A percentile compares a stretch with the other conserved stretches of the same genome.
phyloP scores from a whole-genome alignment of 2,329 filamentous ascomycete species.

The Parastagonospora nodorum region DNA sequence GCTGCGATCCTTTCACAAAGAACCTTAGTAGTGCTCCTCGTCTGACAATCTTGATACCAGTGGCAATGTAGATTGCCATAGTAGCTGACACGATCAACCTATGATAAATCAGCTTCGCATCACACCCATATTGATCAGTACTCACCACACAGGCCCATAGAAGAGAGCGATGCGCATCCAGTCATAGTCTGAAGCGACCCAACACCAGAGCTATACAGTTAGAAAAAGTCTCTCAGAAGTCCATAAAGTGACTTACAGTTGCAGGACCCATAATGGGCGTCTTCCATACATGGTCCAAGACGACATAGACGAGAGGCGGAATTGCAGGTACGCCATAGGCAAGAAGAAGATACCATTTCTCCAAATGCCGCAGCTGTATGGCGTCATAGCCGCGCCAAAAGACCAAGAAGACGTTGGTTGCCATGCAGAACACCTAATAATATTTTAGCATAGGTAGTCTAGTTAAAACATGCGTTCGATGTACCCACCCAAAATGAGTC shows the following conservation, averaged over 20 bases:
- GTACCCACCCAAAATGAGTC: constrained; percentile 61
- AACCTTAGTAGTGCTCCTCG: constrained; percentile 62
- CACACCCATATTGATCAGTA: neutral
- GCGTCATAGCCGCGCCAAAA: constrained; percentile 77
- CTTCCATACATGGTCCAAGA: constrained; percentile 59
- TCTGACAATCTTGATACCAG: constrained; percentile 70
- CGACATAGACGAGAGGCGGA: constrained; percentile 70
- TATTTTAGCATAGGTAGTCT: constrained; percentile 67
- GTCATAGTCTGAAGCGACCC: constrained; percentile 71
- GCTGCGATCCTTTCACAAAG: constrained; percentile 18
- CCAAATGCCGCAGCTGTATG: constrained; percentile 66
- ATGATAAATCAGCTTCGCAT: constrained; percentile 10
- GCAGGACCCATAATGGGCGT: constrained; percentile 75
- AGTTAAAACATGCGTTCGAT: constrained; percentile 65
- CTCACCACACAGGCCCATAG: constrained; percentile 72
- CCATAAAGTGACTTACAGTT: constrained; percentile 50
- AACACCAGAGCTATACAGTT: constrained; percentile 72
- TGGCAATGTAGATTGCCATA: constrained; percentile 68
- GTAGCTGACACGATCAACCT: constrained; percentile 63
- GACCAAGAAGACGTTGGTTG: constrained; percentile 80
- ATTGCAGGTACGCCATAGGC: constrained; percentile 78
- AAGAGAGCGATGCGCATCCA: constrained; percentile 75
- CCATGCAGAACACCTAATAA: constrained; percentile 71
- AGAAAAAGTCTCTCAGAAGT: neutral
- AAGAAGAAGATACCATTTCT: constrained; percentile 69